Conservation (phyloP, 305 asterid species). For the Fraxinus dipetala region DNA sequence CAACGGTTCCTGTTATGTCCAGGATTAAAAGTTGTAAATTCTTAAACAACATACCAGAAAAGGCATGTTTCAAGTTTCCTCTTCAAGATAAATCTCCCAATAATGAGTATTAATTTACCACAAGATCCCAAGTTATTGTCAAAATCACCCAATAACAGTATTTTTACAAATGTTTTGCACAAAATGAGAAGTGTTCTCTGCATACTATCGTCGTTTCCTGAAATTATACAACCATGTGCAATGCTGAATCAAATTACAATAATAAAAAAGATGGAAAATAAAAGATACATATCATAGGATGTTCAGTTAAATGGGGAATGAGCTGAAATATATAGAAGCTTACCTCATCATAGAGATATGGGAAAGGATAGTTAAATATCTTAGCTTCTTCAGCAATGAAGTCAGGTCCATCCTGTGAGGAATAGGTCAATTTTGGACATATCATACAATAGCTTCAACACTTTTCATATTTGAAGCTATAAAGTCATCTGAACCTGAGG, state of each 20-base stretch:
- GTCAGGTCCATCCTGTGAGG: constrained; percentile 84
- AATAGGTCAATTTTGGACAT: constrained; percentile 31
- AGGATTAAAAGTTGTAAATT: not conserved
- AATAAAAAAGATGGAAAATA: not conserved
- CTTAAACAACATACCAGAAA: not conserved
- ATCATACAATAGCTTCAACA: constrained; percentile 34
- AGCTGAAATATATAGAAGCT: constrained; percentile 8
- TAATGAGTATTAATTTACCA: not conserved
- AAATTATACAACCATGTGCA: not conserved
- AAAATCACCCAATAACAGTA: not conserved
- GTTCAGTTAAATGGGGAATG: constrained; percentile 15
- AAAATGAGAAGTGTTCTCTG: not conserved
- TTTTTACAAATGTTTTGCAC: not conserved
- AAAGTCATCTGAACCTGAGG: constrained; percentile 69
- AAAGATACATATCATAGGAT: constrained; percentile 5
- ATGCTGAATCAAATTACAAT: not conserved
- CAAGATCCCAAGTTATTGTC: not conserved
- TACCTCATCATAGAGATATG: constrained; percentile 88
- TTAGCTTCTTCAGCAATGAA: constrained; percentile 86
- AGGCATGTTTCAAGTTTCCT: not conserved
- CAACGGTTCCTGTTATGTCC: not conserved
- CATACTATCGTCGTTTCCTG: not conserved
- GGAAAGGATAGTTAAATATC: constrained; percentile 66
- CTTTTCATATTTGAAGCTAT: constrained; percentile 32
- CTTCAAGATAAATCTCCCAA: not conserved